Evolutionary conservation across 768 basidiomycete species (phyloP), one percentile per base, ranked within the genome.

Genomic region (Tephrocybe rancida): DNA sequence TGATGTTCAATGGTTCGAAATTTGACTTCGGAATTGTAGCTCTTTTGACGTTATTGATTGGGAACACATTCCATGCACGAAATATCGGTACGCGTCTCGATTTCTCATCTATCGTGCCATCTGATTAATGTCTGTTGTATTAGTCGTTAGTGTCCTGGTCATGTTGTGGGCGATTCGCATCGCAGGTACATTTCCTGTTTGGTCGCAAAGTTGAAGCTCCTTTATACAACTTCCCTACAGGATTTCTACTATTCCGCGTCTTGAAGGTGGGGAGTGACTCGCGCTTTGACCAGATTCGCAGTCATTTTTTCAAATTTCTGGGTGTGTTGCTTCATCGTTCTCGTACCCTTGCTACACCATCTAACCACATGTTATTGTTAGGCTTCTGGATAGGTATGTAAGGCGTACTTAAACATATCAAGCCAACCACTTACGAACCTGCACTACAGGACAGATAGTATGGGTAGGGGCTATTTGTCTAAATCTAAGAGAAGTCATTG

Each of bases 191-290:
- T 63, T 39, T 47, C 5, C 19, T 5, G 22, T 35, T 34, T n/a
- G 37, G 14, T 25, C 29, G 18, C 14, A 5, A 26, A 8, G 4
- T 35, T 35, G 18, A 3, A 10, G 9, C 8, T 3, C 19, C 19
- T 6, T 3, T 27, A 19, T 30, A 9, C 19, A 21, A 2, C 22
- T 34, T 24, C 7, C 24, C 22, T 22, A 16, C 43, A 76, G 85
- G 82, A 0, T 90, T 88, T 67, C 72, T 88, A 4, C 75, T 88
- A 24, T 85, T 81, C 68, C 80, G 87, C n/a, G 86, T 90, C 4
- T 62, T 90, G 39, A 86, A 84, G 61, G 83, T 75, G 7, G 86
- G 86, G 1, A 82, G 78, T 58, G 87, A 90, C 59, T 74, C 72
- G 3, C 78, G 87, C 1, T 88, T 88, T 61, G 86, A 90, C 58